These are phyloP conservation scores for Suhomyces panamericanus DNA, from an alignment of 1,139 yeast genomes.

Conservation along the genomic window DNA sequence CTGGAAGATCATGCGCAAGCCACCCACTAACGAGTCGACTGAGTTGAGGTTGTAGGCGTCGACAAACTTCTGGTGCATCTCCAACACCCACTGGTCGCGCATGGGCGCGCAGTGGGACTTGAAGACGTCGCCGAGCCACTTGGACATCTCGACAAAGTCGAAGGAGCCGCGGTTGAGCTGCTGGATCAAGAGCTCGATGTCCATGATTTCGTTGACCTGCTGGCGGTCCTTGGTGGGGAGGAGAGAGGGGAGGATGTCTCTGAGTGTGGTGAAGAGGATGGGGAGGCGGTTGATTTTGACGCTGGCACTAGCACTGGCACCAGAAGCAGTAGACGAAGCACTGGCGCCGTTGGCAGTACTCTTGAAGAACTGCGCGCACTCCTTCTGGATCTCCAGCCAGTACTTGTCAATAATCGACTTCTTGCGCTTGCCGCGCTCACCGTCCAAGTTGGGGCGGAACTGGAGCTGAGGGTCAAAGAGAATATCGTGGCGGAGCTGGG, in stretches of 20 bases:
- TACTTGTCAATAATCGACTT: conserved; percentile 73
- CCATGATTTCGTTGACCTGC: conserved; percentile 71
- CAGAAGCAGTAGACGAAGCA: background rate
- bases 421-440: conserved; percentile 83
- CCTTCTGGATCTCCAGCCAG: conserved; percentile 76
- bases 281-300: conserved; percentile 56
- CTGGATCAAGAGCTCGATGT: conserved; percentile 73
- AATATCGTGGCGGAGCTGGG: conserved; percentile 90
- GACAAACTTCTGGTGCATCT: conserved; percentile 70
- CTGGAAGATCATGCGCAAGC: conserved; percentile 75
- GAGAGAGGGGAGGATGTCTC: conserved; percentile 72
- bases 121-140: conserved; percentile 69
- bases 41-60: conserved; percentile 58
- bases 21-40: conserved; percentile 65
- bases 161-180: conserved; percentile 69
- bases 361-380: conserved; percentile 48
- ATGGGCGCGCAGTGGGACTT: conserved; percentile 92
- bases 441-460: conserved; percentile 88
- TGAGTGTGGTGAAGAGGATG: conserved; percentile 68
- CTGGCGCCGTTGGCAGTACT: conserved; percentile 5
- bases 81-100: conserved; percentile 89
- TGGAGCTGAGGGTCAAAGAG: conserved; percentile 90
- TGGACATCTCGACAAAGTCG: conserved; percentile 67
- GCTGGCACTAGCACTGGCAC: conserved; percentile 6
- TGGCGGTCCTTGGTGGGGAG: conserved; percentile 78